Evolutionary conservation across 139 green algal genomes (phyloP), one percentile per base, ranked within the genome.

Genomic region (Picochlorum costavermella): DNA sequence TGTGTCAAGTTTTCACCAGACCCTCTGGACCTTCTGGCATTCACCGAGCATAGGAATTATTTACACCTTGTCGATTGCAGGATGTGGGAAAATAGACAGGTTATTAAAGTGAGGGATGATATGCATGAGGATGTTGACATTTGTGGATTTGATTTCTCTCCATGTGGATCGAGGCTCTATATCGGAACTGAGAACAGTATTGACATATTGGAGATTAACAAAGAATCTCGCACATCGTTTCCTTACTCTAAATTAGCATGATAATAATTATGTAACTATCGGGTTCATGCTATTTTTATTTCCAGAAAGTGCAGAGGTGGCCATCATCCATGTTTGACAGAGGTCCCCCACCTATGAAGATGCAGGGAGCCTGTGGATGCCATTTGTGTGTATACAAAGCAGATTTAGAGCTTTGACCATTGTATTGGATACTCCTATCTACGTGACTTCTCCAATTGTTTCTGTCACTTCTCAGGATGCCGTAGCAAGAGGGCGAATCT

Each of bases 301-400:
- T 40, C 33, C 33, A 40, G 33, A 40, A 40, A 40, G 33, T 6
- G 11, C 33, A 40, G 33, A 40, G 33, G 11, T 40, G 33, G 6
- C 25, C 25, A 58, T 28, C 25, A 58, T 28, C 50, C 25, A 58
- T 82, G 58, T 66, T 83, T 6, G 82, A 67, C 11, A 88, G 69
- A 1, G 82, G 82, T 3, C 82, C 82, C 6, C 82, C 82, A 55
- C 67, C 70, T 6, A 50, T 59, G n/a, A 88, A 77, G 12, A 88
- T 63, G 9, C 76, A 61, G 5, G 73, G 74, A 14, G 53, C 33
- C n/a, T 59, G 64, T 13, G 70, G 56, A 68, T 88, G 81, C 82
- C 82, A 88, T 30, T 56, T 56, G 46, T 88, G 82, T 1, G 81
- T 67, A 56, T 88, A 86, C 51, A 76, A 77, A 9, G 82, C 82